Evolutionary conservation across 495 filamentous ascomycete genomes (phyloP).

Genomic region (Thozetella sp.): DNA sequence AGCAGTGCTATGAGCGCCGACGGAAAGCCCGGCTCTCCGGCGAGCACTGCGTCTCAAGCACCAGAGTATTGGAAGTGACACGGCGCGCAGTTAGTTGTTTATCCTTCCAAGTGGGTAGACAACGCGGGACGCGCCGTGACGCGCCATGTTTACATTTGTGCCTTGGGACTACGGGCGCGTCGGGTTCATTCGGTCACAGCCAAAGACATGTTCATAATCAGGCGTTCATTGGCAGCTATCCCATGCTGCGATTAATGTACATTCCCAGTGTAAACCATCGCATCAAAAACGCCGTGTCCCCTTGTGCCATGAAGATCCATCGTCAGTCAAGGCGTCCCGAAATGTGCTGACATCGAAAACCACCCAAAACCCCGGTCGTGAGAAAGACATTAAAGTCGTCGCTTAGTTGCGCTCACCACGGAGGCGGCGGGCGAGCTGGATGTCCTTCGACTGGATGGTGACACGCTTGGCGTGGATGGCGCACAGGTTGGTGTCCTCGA

Average conservation of each 20-base stretch:
- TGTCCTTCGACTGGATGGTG: slow-evolving; percentile 93
- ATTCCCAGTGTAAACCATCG: slow-evolving; percentile 28
- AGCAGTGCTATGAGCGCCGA: slow-evolving; percentile 44
- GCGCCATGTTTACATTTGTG: too few species aligned
- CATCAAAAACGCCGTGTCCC: slow-evolving; percentile 19
- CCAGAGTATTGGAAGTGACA: too few species aligned
- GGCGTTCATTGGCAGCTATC: slow-evolving; percentile 6
- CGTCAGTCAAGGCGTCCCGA: slow-evolving; percentile 22
- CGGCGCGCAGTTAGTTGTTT: too few species aligned
- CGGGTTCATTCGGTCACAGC: not conserved
- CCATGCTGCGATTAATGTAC: slow-evolving; percentile 30
- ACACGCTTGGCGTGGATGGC: slow-evolving; percentile 99
- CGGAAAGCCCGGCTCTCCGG: too few species aligned
- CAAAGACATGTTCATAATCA: not conserved
- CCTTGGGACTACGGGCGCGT: not conserved
- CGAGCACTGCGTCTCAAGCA: too few species aligned
- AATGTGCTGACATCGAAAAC: slow-evolving; percentile 18
- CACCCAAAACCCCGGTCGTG: slow-evolving; percentile 21
- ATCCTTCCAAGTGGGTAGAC: too few species aligned
- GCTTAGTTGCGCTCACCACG: slow-evolving; percentile 84
- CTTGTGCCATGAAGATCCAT: slow-evolving; percentile 19
- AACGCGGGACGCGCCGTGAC: too few species aligned
- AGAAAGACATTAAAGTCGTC: slow-evolving; percentile 11
- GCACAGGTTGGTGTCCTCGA: slow-evolving; percentile 99
- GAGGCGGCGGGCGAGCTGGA: slow-evolving; percentile 95